phyloP scores from a whole-genome alignment of 1,284 basidiomycete species.

The Leccinum insolens region DNA sequence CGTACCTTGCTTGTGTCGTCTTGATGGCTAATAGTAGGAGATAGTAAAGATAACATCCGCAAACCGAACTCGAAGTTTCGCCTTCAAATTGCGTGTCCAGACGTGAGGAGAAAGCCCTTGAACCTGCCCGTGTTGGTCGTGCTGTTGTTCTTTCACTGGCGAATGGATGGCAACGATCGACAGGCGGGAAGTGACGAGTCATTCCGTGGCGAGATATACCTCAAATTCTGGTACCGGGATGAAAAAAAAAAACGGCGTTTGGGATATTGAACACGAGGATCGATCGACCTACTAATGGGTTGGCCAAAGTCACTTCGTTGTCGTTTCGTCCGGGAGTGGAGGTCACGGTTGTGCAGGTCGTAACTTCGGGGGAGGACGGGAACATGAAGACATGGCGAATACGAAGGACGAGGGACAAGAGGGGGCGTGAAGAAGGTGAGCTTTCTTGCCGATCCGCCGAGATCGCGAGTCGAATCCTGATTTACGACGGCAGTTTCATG shows the following conservation, averaged over 20 bases:
- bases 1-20: too few species aligned
- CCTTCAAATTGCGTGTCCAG: conserved; percentile 92
- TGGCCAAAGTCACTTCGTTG: conserved; percentile 64
- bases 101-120: conserved; percentile 78
- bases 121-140: conserved; percentile 77
- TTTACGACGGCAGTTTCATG: conserved; percentile 63
- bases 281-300: conserved; percentile 81
- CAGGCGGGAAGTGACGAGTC: conserved; percentile 65
- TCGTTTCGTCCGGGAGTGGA: conserved; percentile 62
- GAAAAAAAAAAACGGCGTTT: conserved; percentile 41
- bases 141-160: conserved; percentile 65
- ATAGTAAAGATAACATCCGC: too few species aligned
- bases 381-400: conserved; percentile 75
- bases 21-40: too few species aligned
- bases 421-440: conserved; percentile 53
- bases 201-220: conserved; percentile 70
- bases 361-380: conserved; percentile 72
- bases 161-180: conserved; percentile 96
- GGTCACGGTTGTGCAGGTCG: conserved; percentile 40
- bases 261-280: conserved; percentile 90
- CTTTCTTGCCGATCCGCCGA: background rate
- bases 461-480: conserved; percentile 8
- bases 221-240: conserved; percentile 94
- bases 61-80: conserved; percentile 85
- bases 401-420: conserved; percentile 45